Conservation (phyloP, 495 filamentous ascomycete genomes). For the Xanthoparmelia taractica region DNA sequence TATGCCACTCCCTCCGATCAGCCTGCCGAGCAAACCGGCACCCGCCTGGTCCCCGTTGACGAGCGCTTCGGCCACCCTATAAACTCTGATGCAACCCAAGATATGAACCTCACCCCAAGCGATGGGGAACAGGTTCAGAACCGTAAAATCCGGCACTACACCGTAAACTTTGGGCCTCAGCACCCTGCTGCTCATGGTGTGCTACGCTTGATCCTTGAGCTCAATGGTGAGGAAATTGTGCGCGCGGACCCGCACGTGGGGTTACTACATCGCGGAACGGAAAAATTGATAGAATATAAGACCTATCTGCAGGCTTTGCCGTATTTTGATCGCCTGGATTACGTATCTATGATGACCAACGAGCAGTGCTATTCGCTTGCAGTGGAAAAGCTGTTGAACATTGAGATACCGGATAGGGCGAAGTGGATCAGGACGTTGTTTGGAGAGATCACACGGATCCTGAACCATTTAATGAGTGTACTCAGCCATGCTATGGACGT, state of each 20-base stretch:
- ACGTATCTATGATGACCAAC: slow-evolving; percentile 99
- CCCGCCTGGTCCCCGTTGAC: slow-evolving; percentile 52
- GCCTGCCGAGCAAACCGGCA: slow-evolving; percentile 48
- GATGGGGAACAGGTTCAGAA: slow-evolving; percentile 49
- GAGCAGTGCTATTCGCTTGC: slow-evolving; percentile 95
- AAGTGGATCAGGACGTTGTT: slow-evolving; percentile 98
- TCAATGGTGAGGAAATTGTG: slow-evolving; percentile 97
- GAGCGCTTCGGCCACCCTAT: slow-evolving; percentile 46
- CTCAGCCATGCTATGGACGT: slow-evolving; percentile 99
- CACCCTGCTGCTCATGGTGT: slow-evolving; percentile 98
- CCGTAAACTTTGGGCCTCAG: slow-evolving; percentile 99
- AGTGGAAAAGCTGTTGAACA: slow-evolving; percentile 95
- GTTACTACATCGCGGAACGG: slow-evolving; percentile 90
- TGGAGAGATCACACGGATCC: slow-evolving; percentile 85
- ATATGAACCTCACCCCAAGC: slow-evolving; percentile 37
- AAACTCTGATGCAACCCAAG: slow-evolving; percentile 39
- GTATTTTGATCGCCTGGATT: slow-evolving; percentile 98
- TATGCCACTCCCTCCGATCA: slow-evolving; percentile 45
- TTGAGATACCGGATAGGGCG: slow-evolving; percentile 90
- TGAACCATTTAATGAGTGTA: slow-evolving; percentile 98
- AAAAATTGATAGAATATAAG: slow-evolving; percentile 99
- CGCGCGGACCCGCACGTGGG: slow-evolving; percentile 96
- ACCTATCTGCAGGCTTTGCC: slow-evolving; percentile 97
- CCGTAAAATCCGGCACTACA: slow-evolving; percentile 96
- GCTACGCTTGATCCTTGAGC: slow-evolving; percentile 91